Evolutionary conservation across 352 stramenopile genomes (phyloP), one percentile per base, ranked within the genome.

Genomic region (Phytophthora idaei): DNA sequence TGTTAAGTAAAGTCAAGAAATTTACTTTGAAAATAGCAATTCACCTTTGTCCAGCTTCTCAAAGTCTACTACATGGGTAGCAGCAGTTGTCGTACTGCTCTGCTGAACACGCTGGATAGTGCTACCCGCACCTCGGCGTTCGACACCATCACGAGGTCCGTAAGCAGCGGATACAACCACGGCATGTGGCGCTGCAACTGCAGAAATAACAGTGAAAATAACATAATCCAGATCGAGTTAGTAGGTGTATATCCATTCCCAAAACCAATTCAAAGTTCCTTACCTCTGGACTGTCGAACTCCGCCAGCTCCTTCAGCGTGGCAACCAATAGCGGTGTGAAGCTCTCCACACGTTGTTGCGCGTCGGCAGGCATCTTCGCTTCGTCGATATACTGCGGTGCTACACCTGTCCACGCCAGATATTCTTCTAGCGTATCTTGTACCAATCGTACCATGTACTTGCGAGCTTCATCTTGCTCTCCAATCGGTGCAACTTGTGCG

Each of bases 131-230:
- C 86, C 7, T 89, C 73, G 36, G 71, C 73, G 58, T 82, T 92
- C 27, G 74, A 71, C 10, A 81, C 85, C 70, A 80, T 86, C 55
- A 94, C 85, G 1, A 96, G 71, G 41, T 87, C 78, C 14, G 79
- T 94, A 15, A 96, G 68, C 39, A 94, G 69, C 27, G 88, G 85
- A 57, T 90, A 96, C 39, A 96, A 56, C 88, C 88, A 96, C n/a
- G 53, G 15, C 64, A 93, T 67, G 58, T 95, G 80, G 9, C 74
- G 76, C 48, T 86, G 70, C 6, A 94, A 68, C 83, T 94, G 54
- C 46, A 74, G 5, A 21, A 21, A 21, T 21, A 21, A 21, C 21
- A 21, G 21, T 21, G 21, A 21, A 21, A 21, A 63, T 21, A 55
- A 49, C 17, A 47, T 9, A 27, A 37, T 28, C 41, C 25, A 45